A percentile compares a stretch with the other conserved stretches of the same genome.
Evolutionary conservation across 106 monocot genomes (phyloP).

Genomic region (Hemerocallis citrina): DNA sequence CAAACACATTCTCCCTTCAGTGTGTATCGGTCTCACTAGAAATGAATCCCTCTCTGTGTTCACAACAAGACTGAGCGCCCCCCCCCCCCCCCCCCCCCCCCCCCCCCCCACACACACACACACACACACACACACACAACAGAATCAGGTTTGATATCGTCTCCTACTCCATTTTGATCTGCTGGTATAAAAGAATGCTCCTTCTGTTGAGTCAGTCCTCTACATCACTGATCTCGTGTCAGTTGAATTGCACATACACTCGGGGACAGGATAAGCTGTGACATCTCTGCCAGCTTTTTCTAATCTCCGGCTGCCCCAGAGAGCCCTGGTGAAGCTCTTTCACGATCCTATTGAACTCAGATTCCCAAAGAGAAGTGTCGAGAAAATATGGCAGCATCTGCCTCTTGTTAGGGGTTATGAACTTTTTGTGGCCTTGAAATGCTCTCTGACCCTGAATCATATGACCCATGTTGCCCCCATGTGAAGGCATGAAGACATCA

Average conservation of each 20-base stretch:
- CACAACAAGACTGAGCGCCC: too few species aligned
- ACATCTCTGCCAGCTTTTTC: constrained; percentile 58
- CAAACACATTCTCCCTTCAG: neutral
- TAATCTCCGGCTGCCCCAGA: constrained; percentile 64
- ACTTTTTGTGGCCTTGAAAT: constrained; percentile 67
- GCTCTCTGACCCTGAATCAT: constrained; percentile 73
- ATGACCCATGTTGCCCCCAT: constrained; percentile 91
- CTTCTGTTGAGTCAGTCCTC: neutral
- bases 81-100: too few species aligned
- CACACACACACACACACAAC: too few species aligned
- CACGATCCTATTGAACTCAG: constrained; percentile 62
- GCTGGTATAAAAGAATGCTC: neutral
- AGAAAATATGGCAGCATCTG: constrained; percentile 77
- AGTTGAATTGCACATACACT: constrained; percentile 83
- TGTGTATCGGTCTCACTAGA: too few species aligned
- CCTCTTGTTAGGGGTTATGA: constrained; percentile 87
- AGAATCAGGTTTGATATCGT: neutral
- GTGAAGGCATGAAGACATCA: constrained; percentile 90
- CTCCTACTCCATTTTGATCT: neutral
- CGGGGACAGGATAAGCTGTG: constrained; percentile 67
- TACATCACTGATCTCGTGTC: constrained; percentile 1
- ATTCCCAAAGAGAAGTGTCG: constrained; percentile 32
- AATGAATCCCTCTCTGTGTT: neutral
- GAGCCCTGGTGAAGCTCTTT: constrained; percentile 63
- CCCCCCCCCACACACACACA: too few species aligned